Evolutionary conservation across 768 basidiomycete genomes (phyloP), one percentile per base, ranked within the genome.

Genomic region (Macrolepiota albuminosa): DNA sequence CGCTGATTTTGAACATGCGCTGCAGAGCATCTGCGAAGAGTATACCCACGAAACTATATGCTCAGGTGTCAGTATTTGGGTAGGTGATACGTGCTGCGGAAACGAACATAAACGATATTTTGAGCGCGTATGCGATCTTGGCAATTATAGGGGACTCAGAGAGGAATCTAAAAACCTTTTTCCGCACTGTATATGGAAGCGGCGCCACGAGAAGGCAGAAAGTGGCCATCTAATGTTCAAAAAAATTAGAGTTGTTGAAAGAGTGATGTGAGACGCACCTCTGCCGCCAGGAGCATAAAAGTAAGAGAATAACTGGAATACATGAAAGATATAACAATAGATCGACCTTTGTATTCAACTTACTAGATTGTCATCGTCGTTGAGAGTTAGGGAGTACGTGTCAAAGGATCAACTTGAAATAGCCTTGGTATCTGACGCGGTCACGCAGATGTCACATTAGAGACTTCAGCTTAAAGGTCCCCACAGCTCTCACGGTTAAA

Each of bases 1-100:
- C 83, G 10, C 83, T 83, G 21, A 92, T 81, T 49, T 88, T 85
- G 76, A 88, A 85, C 91, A 98, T 95, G 61, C 95, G 86, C 73
- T 97, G 95, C 37, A 97, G 77, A 33, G 96, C 94, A 66, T 98
- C 96, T 14, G 86, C 79, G 69, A 97, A 98, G 48, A 98, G 80
- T 3, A 98, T 82, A 1, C 77, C 91, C 1, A 97, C 85, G 68
- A 95, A 95, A 63, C 91, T 88, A 56, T 16, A 36, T 50, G 14
- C 18, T 51, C n/a, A 26, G 37, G 43, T 10, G 34, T 63, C 5
- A 65, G 14, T 36, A 21, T 45, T n/a, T 43, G n/a, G 2, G n/a
- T 34, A 16, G 6, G 55, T 48, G 11, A 33, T 8, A 49, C 39
- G 14, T 59, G 51, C 26, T 48, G 66, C 59, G 72, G 68, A 50